Base-by-base conservation (phyloP, 306 rosid genomes). In the Trichosanthes truncata region DNA sequence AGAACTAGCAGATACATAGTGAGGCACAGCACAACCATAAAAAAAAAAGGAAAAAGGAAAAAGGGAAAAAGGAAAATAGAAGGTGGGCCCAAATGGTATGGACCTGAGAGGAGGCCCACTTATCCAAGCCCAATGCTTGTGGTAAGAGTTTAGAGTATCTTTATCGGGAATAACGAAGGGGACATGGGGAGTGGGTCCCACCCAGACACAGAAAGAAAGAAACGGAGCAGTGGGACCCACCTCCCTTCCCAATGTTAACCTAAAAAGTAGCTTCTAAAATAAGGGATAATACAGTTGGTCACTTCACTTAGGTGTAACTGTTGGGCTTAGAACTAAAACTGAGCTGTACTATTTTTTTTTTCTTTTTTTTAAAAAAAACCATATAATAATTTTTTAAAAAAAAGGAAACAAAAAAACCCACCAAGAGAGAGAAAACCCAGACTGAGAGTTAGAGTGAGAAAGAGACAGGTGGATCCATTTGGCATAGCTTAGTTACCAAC, bases 71-170 rank as follows among this genome's bases (percentile, higher is more conserved):
- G 9, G 7, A 43, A 71, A 45, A 71, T 23, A 14, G 52, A 43
- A 43, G 7, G 77, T 72, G 77, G 59, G 77, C 57, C 77, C 76
- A 0, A 12, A n/a, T 4, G 51, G 33, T 0, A 36, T 69, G 41
- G 59, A 46, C 23, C 14, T 14, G 23, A 71, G 33, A 71, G 76
- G n/a, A 72, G 77, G 77, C 77, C 77, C 77, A 72, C 77, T 72
- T 72, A 72, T 72, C 77, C 77, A 48, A 72, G 77, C 77, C 77
- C 57, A 72, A 45, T 72, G 77, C 7, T 69, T 46, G 77, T 14
- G 59, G 77, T 3, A 46, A 23, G 57, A 45, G 76, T 21, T 41
- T 10, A 69, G 74, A 66, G 76, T 21, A 21, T 69, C 75, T 1
- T 69, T 69, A 69, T 69, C 33, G 76, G 76, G 76, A 67, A n/a